Base-by-base conservation (phyloP, 2,329 filamentous ascomycete genomes). In the Penicillium aurantiogriseum region DNA sequence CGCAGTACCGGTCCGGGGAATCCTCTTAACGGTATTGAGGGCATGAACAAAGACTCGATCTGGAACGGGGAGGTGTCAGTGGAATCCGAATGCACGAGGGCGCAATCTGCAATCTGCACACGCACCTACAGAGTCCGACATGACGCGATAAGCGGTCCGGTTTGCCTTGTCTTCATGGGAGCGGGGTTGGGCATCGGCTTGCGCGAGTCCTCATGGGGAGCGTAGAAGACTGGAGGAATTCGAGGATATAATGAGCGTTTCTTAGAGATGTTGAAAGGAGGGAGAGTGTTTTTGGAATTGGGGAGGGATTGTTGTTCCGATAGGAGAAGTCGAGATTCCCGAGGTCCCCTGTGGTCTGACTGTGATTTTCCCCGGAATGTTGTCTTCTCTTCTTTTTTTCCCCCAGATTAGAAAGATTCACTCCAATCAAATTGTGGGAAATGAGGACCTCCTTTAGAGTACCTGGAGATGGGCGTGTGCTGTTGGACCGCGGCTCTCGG, bases 11-110 rank as follows among this genome's bases (percentile, higher is more conserved):
- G 92, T 96, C 71, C 94, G 93, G 67, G 90, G 90, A 67, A 99
- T 95, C 78, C 95, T 95, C 78, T 97, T 97, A 69, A 99, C 93
- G 25, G 94, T 97, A 79, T 96, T 97, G 76, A 99, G 89, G 64
- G 94, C 94, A 85, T 99, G 93, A 75, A 95, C 93, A 77, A 99
- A 99, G 72, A 99, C 94, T 77, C 94, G 89, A 80, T 99, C 94
- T 97, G 62, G 7, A n/a, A 7, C 27, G 42, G 45, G 25, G 6
- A 25, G 4, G 31, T 25, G 43, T 63, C 55, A 62, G 49, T 57
- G 44, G 11, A 8, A 47, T 47, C 9, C 31, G 5, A n/a, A 31
- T 27, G 38, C 10, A 15, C 2, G 33, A 40, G 33, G 33, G 33
- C 33, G 33, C 33, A 35, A 35, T 35, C 33, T 10, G 39, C 36